phyloP scores from a whole-genome alignment of 73 alveolate species.

The Paramecium pentaurelia region DNA sequence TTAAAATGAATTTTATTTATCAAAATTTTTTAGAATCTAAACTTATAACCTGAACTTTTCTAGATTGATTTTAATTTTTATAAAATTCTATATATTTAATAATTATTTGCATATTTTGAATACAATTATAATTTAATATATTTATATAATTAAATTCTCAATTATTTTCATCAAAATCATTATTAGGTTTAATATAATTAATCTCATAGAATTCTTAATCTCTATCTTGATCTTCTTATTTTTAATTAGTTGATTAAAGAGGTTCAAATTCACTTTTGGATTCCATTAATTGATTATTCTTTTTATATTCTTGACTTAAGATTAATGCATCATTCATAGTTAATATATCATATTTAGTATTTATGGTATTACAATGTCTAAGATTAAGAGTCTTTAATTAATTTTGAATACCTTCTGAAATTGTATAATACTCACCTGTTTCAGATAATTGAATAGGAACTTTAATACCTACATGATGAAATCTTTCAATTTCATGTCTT shows the following conservation, averaged over 20 bases:
- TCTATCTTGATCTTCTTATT: neutral
- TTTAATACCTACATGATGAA: neutral
- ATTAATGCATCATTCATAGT: neutral
- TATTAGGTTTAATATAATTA: neutral
- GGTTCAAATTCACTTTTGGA: neutral
- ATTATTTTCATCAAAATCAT: neutral
- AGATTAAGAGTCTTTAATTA: neutral
- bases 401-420: neutral
- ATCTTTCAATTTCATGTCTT: neutral
- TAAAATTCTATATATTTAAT: neutral
- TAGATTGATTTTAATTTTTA: neutral
- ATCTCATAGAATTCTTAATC: neutral
- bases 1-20: neutral
- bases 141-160: neutral
- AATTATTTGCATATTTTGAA: neutral
- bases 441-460: neutral
- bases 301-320: neutral
- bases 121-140: neutral
- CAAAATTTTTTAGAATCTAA: neutral
- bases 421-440: neutral
- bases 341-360: neutral
- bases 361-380: neutral
- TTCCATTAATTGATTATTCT: neutral
- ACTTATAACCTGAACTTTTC: neutral
- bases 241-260: neutral